These are phyloP conservation scores for barley (Hordeum vulgare) DNA, from an alignment of 176 grass and related monocot species.

Conservation along the genomic window MorexV3_pseudomolecules_assembly NC_058522.1:54371849-54372348, in stretches of 20 bases:
- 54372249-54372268: conserved; percentile 86
- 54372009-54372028: background rate
- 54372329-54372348: background rate
- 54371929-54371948: background rate
- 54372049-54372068: background rate
- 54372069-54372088: background rate
- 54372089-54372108: background rate
- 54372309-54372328: background rate
- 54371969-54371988: background rate
- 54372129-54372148: background rate
- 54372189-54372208: background rate
- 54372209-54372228: background rate
- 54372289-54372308: conserved; percentile 52
- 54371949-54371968: background rate
- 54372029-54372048: background rate
- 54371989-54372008: background rate
- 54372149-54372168: background rate
- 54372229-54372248: conserved; percentile 82
- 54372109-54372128: background rate
- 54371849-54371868: background rate
- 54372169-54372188: background rate
- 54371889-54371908: background rate
- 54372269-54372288: conserved; percentile 88
- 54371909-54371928: background rate
- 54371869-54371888: background rate